Evolutionary conservation across 768 basidiomycete genomes (phyloP).

Genomic region (Mycena rosella): DNA sequence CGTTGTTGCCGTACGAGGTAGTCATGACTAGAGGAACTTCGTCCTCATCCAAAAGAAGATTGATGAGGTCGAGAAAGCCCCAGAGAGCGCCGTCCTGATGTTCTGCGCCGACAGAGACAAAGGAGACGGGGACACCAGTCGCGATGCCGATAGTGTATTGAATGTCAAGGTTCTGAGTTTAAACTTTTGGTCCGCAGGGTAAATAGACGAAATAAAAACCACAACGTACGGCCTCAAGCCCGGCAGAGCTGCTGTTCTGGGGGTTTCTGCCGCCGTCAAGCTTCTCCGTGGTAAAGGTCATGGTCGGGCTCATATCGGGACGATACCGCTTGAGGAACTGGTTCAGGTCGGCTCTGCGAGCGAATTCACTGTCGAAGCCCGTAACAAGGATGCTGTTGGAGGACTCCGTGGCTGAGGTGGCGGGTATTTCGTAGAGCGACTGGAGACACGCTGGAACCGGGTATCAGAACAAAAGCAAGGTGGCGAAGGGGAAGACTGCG

Average conservation of each 20-base stretch:
- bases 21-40: too few relatives aligned
- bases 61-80: too few relatives aligned
- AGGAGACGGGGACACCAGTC: too few relatives aligned
- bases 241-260: constrained; percentile 22
- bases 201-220: too few relatives aligned
- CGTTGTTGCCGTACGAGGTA: too few relatives aligned
- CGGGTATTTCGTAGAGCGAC: constrained; percentile 50
- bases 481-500: not conserved
- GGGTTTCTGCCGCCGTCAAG: constrained; percentile 41
- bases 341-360: constrained; percentile 33
- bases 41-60: too few relatives aligned
- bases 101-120: too few relatives aligned
- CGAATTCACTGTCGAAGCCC: constrained; percentile 35
- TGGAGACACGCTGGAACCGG: constrained; percentile 33
- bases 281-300: constrained; percentile 33
- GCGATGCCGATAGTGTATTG: too few relatives aligned
- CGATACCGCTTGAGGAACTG: constrained; percentile 38
- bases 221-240: not conserved
- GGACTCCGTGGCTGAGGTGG: constrained; percentile 40
- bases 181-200: too few relatives aligned
- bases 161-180: too few relatives aligned
- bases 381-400: constrained; percentile 40
- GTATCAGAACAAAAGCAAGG: not conserved
- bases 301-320: constrained; percentile 34
- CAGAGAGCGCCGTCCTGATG: too few relatives aligned